Percentiles rank a stretch among this genome's conserved stretches.
Evolutionary conservation across 805 yeast genomes (phyloP).

Genomic region (Wickerhamiella domercqiae): DNA sequence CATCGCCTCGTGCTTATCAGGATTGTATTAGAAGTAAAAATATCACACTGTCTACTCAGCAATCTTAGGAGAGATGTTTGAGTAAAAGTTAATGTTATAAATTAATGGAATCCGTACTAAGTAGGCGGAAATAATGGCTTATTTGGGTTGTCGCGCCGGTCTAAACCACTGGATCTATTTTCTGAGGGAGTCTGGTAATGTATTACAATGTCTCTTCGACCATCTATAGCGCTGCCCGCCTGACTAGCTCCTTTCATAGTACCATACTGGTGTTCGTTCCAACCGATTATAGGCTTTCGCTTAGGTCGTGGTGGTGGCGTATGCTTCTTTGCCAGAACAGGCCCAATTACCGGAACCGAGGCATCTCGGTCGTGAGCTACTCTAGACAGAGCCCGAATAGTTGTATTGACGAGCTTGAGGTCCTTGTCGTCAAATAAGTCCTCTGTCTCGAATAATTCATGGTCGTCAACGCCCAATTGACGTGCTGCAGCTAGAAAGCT

Average conservation of each 20-base stretch:
- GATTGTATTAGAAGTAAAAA: neutral
- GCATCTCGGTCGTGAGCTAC: conserved; percentile 5
- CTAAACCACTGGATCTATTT: neutral
- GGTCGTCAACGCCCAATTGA: conserved; percentile 51
- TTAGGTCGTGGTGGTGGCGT: conserved; percentile 4
- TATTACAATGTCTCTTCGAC: neutral
- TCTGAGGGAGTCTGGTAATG: neutral
- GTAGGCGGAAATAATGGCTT: neutral
- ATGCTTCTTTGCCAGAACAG: conserved; percentile 5
- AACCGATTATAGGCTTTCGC: conserved; percentile 3
- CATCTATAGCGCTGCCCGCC: neutral
- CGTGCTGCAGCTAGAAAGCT: conserved; percentile 47
- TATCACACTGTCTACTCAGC: too few species aligned
- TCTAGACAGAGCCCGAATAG: conserved; percentile 4
- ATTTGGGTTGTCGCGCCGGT: neutral
- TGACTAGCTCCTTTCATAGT: conserved; percentile 2
- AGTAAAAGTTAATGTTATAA: too few species aligned
- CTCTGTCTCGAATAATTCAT: conserved; percentile 58
- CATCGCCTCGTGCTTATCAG: neutral
- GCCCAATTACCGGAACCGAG: conserved; percentile 5
- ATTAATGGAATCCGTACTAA: too few species aligned
- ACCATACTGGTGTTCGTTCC: conserved; percentile 8
- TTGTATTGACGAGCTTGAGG: conserved; percentile 30
- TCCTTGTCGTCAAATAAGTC: conserved; percentile 58
- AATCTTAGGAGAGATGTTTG: too few species aligned